Evolutionary conservation across 1,284 basidiomycete species (phyloP).

Genomic region (Tylopilus orsonianus): DNA sequence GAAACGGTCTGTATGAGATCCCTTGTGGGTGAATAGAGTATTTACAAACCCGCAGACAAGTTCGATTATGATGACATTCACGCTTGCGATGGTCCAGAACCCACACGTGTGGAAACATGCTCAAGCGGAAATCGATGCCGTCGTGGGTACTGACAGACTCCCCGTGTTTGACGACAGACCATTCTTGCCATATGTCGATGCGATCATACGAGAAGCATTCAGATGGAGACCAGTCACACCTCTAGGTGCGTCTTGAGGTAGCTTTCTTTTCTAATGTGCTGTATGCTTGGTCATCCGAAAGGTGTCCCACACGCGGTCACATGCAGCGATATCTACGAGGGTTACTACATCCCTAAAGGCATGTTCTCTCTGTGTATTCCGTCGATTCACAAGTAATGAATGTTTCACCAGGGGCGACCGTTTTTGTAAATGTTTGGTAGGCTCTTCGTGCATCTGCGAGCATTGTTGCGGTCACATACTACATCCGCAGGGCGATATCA

Average conservation of each 20-base stretch:
- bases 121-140: background rate
- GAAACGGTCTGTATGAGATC: background rate
- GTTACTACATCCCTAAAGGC: background rate
- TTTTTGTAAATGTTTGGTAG: background rate
- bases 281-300: background rate
- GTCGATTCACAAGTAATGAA: background rate
- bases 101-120: background rate
- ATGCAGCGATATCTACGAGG: background rate
- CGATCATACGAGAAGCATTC: background rate
- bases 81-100: background rate
- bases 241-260: background rate
- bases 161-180: background rate
- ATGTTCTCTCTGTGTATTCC: background rate
- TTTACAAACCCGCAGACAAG: background rate
- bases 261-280: background rate
- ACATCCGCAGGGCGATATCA: background rate
- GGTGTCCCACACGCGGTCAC: background rate
- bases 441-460: background rate
- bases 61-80: background rate
- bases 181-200: background rate
- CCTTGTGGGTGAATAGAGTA: background rate
- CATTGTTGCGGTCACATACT: background rate
- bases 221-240: background rate
- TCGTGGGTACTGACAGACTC: background rate
- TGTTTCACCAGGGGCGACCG: background rate